Evolutionary conservation across 2,329 filamentous ascomycete species (phyloP).

Genomic region (Alternaria brassicicola): DNA sequence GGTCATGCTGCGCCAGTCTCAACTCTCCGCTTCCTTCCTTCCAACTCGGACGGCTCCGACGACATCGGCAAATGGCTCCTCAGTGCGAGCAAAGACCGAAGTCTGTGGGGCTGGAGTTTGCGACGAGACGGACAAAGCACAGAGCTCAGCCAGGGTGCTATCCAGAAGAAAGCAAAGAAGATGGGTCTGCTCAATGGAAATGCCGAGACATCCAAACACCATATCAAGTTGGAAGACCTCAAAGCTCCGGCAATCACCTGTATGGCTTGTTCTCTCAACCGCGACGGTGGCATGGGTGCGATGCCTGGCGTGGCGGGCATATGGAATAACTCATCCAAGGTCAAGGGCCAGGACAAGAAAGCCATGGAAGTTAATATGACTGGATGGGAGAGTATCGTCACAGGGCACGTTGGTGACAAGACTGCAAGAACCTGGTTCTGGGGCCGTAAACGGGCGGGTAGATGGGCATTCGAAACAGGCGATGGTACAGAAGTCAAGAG

Average conservation of each 20-base stretch:
- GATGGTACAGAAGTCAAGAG: conserved; percentile 82
- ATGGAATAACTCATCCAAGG: conserved; percentile 76
- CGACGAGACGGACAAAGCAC: conserved; percentile 92
- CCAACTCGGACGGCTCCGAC: conserved; percentile 87
- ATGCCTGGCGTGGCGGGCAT: conserved; percentile 77
- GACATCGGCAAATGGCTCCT: conserved; percentile 91
- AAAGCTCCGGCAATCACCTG: conserved; percentile 92
- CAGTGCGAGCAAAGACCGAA: conserved; percentile 86
- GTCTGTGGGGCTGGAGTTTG: conserved; percentile 95
- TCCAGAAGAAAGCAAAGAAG: conserved; percentile 90
- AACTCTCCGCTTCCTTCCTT: conserved; percentile 81
- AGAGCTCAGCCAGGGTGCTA: conserved; percentile 88
- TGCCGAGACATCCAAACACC: conserved; percentile 64
- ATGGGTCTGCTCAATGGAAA: conserved; percentile 70
- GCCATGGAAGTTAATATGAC: conserved; percentile 77
- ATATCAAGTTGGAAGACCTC: conserved; percentile 70
- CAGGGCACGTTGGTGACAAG: conserved; percentile 83
- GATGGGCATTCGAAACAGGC: conserved; percentile 89
- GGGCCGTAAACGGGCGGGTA: conserved; percentile 89
- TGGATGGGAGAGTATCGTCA: conserved; percentile 97
- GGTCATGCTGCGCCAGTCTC: conserved; percentile 89
- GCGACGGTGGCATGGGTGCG: conserved; percentile 91
- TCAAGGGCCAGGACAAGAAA: conserved; percentile 68
- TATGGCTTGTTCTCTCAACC: conserved; percentile 88
- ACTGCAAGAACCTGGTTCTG: conserved; percentile 97